phyloP scores from a whole-genome alignment of 2,329 filamentous ascomycete species.

The Aspergillus nomiae region DNA sequence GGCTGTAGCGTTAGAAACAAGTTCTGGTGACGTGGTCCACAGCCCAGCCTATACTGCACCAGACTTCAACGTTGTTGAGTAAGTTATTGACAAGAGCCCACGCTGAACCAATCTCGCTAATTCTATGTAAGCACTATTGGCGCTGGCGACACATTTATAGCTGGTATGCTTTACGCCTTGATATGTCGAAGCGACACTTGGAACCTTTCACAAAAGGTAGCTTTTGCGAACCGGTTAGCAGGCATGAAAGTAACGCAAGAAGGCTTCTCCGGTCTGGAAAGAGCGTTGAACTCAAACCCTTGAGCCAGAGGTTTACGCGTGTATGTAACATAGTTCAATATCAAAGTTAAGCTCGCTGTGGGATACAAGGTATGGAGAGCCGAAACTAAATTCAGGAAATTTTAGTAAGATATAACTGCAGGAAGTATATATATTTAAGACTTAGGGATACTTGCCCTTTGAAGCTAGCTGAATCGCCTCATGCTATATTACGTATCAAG shows the following conservation, averaged over 20 bases:
- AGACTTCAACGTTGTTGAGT: constrained; percentile 59
- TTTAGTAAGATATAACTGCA: neutral
- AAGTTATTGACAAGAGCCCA: constrained; percentile 36
- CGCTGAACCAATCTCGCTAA: constrained; percentile 9
- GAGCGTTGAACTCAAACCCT: constrained; percentile 16
- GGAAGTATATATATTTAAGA: neutral
- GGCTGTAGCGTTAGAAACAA: constrained; percentile 50
- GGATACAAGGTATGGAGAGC: neutral
- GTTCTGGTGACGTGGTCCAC: constrained; percentile 36
- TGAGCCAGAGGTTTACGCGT: neutral
- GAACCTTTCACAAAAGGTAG: constrained; percentile 52
- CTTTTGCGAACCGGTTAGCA: constrained; percentile 67
- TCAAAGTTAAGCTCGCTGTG: neutral
- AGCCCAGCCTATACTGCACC: constrained; percentile 47
- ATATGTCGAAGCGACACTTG: constrained; percentile 53
- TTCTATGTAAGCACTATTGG: constrained; percentile 62
- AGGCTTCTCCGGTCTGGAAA: constrained; percentile 61
- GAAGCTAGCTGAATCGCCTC: neutral
- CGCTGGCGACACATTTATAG: constrained; percentile 75
- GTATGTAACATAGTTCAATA: neutral
- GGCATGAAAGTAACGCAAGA: constrained; percentile 68
- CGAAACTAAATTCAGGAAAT: neutral
- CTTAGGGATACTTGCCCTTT: neutral
- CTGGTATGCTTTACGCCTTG: constrained; percentile 67
- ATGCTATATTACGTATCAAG: neutral